Evolutionary conservation across 768 basidiomycete genomes (phyloP).

Genomic region (Grammothele lineata): DNA sequence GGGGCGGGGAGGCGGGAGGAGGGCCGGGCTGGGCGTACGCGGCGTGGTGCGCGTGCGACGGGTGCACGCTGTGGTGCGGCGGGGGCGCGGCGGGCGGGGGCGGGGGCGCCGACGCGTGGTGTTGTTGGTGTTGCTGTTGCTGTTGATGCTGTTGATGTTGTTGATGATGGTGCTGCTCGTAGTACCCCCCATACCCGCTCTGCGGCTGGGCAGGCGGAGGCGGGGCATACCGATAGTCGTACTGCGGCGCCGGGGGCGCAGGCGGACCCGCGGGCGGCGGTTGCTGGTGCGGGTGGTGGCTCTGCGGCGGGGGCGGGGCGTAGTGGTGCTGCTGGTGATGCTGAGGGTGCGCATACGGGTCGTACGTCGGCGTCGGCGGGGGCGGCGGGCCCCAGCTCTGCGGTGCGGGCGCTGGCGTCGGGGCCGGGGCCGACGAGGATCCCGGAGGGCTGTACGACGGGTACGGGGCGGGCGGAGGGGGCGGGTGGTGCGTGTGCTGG

Average conservation of each 20-base stretch:
- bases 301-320: constrained; percentile 17
- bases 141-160: constrained; percentile 21
- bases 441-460: constrained; percentile 12
- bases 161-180: constrained; percentile 17
- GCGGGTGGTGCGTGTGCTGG: constrained; percentile 11
- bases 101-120: constrained; percentile 18
- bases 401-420: constrained; percentile 16
- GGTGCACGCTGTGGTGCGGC: constrained; percentile 17
- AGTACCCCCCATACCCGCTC: constrained; percentile 13
- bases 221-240: constrained; percentile 13
- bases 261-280: constrained; percentile 18
- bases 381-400: constrained; percentile 10
- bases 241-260: constrained; percentile 15
- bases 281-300: constrained; percentile 21
- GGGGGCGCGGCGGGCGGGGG: constrained; percentile 27
- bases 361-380: constrained; percentile 14
- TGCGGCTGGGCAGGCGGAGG: constrained; percentile 16
- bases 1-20: constrained; percentile 8
- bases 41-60: constrained; percentile 23
- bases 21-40: constrained; percentile 19
- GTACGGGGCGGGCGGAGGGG: constrained; percentile 13
- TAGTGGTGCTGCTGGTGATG: constrained; percentile 18
- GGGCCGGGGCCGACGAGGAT: constrained; percentile 17
- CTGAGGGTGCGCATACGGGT: constrained; percentile 30
- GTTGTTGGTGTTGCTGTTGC: constrained; percentile 18